Evolutionary conservation across 1,284 basidiomycete species (phyloP).

Genomic region (Ceratobasidium sp.): DNA sequence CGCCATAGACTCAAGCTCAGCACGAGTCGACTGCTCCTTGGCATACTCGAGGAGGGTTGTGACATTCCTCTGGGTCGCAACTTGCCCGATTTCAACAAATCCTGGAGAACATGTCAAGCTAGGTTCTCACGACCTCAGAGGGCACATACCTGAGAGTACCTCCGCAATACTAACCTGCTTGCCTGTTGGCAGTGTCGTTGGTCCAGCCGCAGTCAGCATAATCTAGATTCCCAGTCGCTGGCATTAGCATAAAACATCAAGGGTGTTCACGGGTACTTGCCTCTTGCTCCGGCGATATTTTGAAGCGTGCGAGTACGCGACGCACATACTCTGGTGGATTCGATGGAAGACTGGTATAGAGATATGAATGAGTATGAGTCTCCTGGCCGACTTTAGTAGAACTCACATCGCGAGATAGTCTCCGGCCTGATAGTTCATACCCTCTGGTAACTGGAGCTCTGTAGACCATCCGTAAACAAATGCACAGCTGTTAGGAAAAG

Average conservation of each 20-base stretch:
- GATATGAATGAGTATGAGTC: constrained; percentile 57
- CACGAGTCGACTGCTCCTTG: constrained; percentile 44
- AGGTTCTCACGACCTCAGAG: constrained; percentile 58
- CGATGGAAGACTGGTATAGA: constrained; percentile 34
- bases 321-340: constrained; percentile 49
- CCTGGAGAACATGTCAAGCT: constrained; percentile 57
- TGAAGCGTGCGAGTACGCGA: constrained; percentile 47
- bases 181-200: constrained; percentile 58
- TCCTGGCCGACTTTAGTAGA: constrained; percentile 59
- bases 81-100: constrained; percentile 54
- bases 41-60: constrained; percentile 47
- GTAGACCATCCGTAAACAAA: not conserved
- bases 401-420: constrained; percentile 45
- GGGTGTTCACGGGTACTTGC: constrained; percentile 50
- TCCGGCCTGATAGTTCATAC: constrained; percentile 39
- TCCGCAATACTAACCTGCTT: constrained; percentile 27
- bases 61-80: constrained; percentile 50
- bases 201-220: constrained; percentile 59
- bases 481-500: too few species aligned
- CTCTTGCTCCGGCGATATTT: constrained; percentile 59
- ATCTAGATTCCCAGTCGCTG: constrained; percentile 54
- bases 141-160: constrained; percentile 54
- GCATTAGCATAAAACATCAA: not conserved
- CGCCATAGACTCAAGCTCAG: constrained; percentile 55
- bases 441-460: constrained; percentile 41